Conservation (phyloP, 192 early-diverging fungal genomes). For the Phycomyces blakesleeanus region DNA sequence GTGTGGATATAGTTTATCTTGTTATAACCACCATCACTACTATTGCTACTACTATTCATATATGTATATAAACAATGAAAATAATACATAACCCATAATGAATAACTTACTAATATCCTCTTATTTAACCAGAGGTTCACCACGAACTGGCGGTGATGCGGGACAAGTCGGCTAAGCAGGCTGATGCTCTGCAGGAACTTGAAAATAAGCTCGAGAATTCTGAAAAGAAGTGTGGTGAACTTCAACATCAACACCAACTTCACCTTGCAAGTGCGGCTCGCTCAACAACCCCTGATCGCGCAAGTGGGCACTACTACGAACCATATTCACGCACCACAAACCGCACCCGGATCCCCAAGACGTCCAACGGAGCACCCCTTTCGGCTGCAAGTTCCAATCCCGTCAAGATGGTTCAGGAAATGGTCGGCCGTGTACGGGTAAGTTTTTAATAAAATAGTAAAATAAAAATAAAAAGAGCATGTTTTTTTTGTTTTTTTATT, state of each 20-base stretch:
- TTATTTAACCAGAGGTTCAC: constrained; percentile 38
- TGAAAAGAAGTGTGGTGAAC: constrained; percentile 22
- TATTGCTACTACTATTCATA: too few species aligned
- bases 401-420: constrained; percentile 67
- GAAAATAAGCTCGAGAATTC: constrained; percentile 24
- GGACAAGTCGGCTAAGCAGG: constrained; percentile 30
- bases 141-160: constrained; percentile 52
- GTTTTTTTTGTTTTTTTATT: too few species aligned
- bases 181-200: constrained; percentile 15
- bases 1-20: too few species aligned
- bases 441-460: too few species aligned
- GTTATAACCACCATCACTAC: too few species aligned
- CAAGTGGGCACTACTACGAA: constrained; percentile 19
- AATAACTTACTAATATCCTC: background rate
- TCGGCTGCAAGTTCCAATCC: constrained; percentile 48
- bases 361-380: constrained; percentile 10
- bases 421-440: constrained; percentile 75
- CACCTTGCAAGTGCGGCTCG: background rate
- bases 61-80: too few species aligned
- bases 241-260: constrained; percentile 6
- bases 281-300: constrained; percentile 20
- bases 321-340: constrained; percentile 18
- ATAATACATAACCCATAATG: too few species aligned
- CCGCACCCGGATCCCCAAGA: constrained; percentile 21
- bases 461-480: too few species aligned